Evolutionary conservation across 2,329 filamentous ascomycete species (phyloP).

Genomic region (Beauveria rudraprayagi): DNA sequence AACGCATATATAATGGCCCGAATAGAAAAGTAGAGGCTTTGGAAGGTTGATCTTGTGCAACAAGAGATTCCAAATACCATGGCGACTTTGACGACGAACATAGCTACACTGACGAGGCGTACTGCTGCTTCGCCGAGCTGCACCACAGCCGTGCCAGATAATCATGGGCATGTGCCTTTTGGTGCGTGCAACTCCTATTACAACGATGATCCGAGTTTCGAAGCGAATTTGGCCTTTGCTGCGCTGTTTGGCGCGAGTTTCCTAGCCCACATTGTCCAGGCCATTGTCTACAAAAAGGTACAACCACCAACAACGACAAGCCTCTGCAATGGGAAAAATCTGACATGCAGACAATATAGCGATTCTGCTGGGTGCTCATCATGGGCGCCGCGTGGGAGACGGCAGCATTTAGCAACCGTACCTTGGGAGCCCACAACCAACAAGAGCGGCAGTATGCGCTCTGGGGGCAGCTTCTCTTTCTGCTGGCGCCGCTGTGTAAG

Average conservation of each 20-base stretch:
- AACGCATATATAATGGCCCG: neutral
- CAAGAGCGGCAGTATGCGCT: conserved; percentile 26
- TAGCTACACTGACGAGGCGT: conserved; percentile 24
- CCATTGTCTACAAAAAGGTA: conserved; percentile 25
- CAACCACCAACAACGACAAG: neutral
- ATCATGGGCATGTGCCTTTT: conserved; percentile 24
- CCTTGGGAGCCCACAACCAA: conserved; percentile 29
- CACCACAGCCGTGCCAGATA: conserved; percentile 25
- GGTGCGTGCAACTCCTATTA: conserved; percentile 27
- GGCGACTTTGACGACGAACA: conserved; percentile 16
- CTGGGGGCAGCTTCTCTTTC: conserved; percentile 28
- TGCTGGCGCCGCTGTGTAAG: conserved; percentile 34
- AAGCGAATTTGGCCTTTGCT: conserved; percentile 25
- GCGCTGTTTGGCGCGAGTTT: conserved; percentile 23
- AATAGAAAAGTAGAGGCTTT: neutral
- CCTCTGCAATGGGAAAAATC: neutral
- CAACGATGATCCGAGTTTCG: conserved; percentile 25
- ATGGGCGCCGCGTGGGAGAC: conserved; percentile 33
- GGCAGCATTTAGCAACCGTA: conserved; percentile 28
- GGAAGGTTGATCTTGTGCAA: neutral
- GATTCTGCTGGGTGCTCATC: conserved; percentile 31
- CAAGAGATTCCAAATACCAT: conserved; percentile 11
- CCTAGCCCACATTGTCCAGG: conserved; percentile 21
- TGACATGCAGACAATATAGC: conserved; percentile 15
- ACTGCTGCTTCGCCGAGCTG: conserved; percentile 31